phyloP scores from a whole-genome alignment of 2,329 filamentous ascomycete species.

The Chaetomium sp. region DNA sequence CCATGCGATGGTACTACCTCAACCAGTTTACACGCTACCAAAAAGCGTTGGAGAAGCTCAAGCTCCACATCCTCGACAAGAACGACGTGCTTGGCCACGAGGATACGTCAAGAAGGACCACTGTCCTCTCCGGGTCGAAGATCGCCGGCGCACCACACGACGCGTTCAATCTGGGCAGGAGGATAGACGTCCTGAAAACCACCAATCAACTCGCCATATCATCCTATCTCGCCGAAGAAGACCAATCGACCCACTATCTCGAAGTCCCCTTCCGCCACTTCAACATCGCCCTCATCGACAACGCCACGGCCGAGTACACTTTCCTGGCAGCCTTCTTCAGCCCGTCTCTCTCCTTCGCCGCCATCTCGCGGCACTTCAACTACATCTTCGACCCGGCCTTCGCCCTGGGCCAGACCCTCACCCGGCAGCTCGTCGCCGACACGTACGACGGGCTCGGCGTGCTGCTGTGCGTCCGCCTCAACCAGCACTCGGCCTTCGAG shows the following conservation, averaged over 20 bases:
- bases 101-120: conserved; percentile 65
- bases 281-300: conserved; percentile 91
- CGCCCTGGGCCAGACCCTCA: conserved; percentile 74
- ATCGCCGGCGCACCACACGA: conserved; percentile 69
- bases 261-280: conserved; percentile 93
- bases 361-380: conserved; percentile 79
- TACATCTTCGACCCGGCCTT: conserved; percentile 92
- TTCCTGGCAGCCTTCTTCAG: conserved; percentile 91
- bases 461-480: conserved; percentile 87
- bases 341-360: conserved; percentile 70
- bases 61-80: conserved; percentile 79
- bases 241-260: conserved; percentile 80
- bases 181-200: conserved; percentile 78
- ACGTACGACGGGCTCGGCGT: conserved; percentile 85
- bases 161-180: conserved; percentile 83
- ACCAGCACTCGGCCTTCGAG: conserved; percentile 92
- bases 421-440: conserved; percentile 73
- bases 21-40: conserved; percentile 90
- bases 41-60: conserved; percentile 79
- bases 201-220: conserved; percentile 75
- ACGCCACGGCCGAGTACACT: conserved; percentile 90
- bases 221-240: conserved; percentile 89
- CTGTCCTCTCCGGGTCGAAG: conserved; percentile 56
- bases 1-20: conserved; percentile 97
- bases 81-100: conserved; percentile 83